These are phyloP conservation scores for Selaginella moellendorffii DNA, from an alignment of 75 land plant genomes.

Conservation along the genomic window DNA sequence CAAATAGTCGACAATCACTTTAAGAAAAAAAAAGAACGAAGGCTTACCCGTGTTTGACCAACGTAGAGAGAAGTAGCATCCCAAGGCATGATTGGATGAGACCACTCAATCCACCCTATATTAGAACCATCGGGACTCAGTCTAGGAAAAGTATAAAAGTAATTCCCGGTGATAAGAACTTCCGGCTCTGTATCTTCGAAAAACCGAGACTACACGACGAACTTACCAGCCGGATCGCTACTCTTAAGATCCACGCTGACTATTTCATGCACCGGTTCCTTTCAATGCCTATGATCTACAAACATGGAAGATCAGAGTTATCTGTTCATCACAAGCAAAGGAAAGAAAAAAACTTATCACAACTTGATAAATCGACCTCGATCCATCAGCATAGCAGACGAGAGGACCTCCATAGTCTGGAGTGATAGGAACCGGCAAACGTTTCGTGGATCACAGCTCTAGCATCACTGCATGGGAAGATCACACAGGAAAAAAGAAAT, in stretches of 20 bases:
- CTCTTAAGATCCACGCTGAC: conserved; percentile 35
- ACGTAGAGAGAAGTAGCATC: conserved; percentile 77
- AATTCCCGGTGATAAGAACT: conserved; percentile 55
- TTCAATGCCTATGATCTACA: conserved; percentile 69
- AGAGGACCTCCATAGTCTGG: conserved; percentile 51
- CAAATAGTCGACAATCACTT: no score
- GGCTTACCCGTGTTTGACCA: no score
- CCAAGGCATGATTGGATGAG: no score
- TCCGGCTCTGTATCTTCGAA: conserved; percentile 83
- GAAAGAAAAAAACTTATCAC: no score
- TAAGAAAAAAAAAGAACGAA: neutral
- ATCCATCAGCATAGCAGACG: conserved; percentile 70
- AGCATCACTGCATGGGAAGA: no score
- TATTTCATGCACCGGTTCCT: conserved; percentile 43
- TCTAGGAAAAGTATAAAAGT: conserved; percentile 91
- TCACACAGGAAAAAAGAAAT: no score
- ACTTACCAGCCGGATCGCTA: no score
- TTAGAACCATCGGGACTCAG: conserved; percentile 44
- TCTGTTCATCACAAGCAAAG: no score
- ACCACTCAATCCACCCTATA: conserved; percentile 92
- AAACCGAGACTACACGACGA: no score
- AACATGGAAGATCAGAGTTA: no score
- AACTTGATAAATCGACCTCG: no score
- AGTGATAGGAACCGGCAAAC: conserved; percentile 43
- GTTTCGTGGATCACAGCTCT: no score